phyloP scores from a whole-genome alignment of 2,329 filamentous ascomycete species.

The Beauveria sp. region DNA sequence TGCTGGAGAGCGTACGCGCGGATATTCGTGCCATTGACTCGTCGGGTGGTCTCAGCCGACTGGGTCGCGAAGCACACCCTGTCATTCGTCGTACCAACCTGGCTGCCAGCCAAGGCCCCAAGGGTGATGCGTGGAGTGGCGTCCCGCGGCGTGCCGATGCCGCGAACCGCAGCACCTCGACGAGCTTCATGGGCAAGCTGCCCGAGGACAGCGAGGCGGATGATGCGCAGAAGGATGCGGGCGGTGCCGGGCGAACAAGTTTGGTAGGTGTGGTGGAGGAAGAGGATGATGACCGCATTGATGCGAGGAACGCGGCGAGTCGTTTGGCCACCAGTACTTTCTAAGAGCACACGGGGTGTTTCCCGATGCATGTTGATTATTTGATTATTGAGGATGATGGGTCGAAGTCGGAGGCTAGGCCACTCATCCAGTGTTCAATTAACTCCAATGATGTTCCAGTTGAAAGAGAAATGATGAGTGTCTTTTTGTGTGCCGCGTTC shows the following conservation, averaged over 20 bases:
- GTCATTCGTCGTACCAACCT: constrained; percentile 64
- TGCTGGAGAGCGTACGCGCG: constrained; percentile 85
- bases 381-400: neutral
- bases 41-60: constrained; percentile 78
- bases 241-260: constrained; percentile 36
- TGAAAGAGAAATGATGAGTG: neutral
- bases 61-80: constrained; percentile 85
- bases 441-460: neutral
- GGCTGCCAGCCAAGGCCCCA: constrained; percentile 85
- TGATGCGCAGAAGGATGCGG: constrained; percentile 30
- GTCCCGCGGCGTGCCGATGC: constrained; percentile 76
- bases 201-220: constrained; percentile 52
- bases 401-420: neutral
- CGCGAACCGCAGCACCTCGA: constrained; percentile 68
- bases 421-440: neutral
- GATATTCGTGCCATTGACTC: constrained; percentile 91
- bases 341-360: constrained; percentile 31
- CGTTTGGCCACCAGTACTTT: constrained; percentile 91
- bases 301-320: constrained; percentile 92
- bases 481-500: neutral
- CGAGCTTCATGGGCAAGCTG: constrained; percentile 58
- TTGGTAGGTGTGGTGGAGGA: constrained; percentile 62
- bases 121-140: constrained; percentile 97
- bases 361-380: neutral
- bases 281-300: constrained; percentile 86